Evolutionary conservation across 148 eudicot genomes (phyloP), one percentile per base, ranked within the genome.

Genomic region (Mesembryanthemum crystallinum): DNA sequence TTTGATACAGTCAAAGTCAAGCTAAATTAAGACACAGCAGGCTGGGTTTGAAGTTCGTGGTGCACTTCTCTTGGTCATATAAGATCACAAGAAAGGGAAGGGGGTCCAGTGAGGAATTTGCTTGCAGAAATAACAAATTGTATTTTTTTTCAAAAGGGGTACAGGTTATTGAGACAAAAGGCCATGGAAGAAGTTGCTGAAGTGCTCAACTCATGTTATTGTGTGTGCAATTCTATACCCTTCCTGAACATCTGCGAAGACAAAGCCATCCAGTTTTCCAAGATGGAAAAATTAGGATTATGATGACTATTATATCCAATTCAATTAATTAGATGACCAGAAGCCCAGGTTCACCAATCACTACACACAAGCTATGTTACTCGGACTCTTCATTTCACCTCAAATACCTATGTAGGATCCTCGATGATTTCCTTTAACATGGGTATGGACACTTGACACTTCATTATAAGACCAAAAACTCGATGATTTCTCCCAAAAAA

Each of bases 291-390:
- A 72, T 2, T n/a, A n/a, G 54, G 59, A 8, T 59, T 35, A 39
- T 47, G 63, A 49, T 21, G 73, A 25, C 54, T 32, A 76, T 8
- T 8, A 54, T 62, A 28, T 64, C 68, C 29, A 23, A 29, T 76
- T 21, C 54, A 57, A 68, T 51, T 75, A 69, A 21, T 49, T 39
- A 28, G 17, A 27, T 9, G 37, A 64, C 23, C n/a, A 30, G 32
- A 29, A 61, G 18, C 30, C 27, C 14, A 61, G 39, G 8, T 35
- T 23, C 17, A 32, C 18, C n/a, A n/a, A n/a, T n/a, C n/a, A n/a
- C n/a, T n/a, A n/a, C n/a, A n/a, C n/a, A n/a, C n/a, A n/a, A n/a
- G n/a, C n/a, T n/a, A n/a, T n/a, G n/a, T n/a, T n/a, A n/a, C n/a
- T n/a, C n/a, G n/a, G n/a, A n/a, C n/a, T n/a, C n/a, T n/a, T n/a